Evolutionary conservation across 495 filamentous ascomycete genomes (phyloP).

Genomic region (Oidiodendron maius): DNA sequence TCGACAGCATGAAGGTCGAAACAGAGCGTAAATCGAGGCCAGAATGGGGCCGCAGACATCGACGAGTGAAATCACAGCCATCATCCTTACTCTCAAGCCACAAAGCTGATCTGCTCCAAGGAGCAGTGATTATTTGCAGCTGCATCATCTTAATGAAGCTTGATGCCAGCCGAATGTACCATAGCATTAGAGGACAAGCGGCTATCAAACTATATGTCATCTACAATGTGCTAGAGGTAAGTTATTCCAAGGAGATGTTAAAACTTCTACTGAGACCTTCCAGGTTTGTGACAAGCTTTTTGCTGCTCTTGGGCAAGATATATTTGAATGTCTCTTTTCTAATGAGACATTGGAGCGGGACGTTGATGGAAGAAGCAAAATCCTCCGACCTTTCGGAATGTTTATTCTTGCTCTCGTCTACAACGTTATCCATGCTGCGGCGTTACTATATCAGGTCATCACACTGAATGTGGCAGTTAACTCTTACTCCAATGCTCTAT

Average conservation of each 20-base stretch:
- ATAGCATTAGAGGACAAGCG: constrained; percentile 91
- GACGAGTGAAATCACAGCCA: constrained; percentile 73
- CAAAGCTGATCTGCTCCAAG: constrained; percentile 93
- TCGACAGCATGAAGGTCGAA: constrained; percentile 9
- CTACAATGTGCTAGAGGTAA: constrained; percentile 85
- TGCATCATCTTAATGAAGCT: constrained; percentile 84
- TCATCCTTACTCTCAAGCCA: constrained; percentile 79
- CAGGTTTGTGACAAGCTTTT: constrained; percentile 74
- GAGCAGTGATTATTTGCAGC: constrained; percentile 75
- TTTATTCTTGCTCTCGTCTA: constrained; percentile 84
- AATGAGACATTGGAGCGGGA: constrained; percentile 85
- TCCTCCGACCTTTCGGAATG: constrained; percentile 86
- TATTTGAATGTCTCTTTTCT: constrained; percentile 93
- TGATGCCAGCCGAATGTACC: constrained; percentile 97
- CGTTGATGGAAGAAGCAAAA: constrained; percentile 82
- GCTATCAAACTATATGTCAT: constrained; percentile 98
- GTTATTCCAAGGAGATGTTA: too few relatives aligned
- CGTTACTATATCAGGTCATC: constrained; percentile 94
- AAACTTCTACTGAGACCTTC: too few relatives aligned
- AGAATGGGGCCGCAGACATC: constrained; percentile 48
- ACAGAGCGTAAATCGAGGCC: constrained; percentile 21
- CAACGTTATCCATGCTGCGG: constrained; percentile 77
- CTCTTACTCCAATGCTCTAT: constrained; percentile 92
- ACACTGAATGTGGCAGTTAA: constrained; percentile 98
- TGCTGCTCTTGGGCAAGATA: constrained; percentile 88